A percentile compares a stretch with the other conserved stretches of the same genome.
These are phyloP conservation scores for Persicaria tinctoria DNA, from an alignment of 148 eudicot genomes.

Conservation along the genomic window DNA sequence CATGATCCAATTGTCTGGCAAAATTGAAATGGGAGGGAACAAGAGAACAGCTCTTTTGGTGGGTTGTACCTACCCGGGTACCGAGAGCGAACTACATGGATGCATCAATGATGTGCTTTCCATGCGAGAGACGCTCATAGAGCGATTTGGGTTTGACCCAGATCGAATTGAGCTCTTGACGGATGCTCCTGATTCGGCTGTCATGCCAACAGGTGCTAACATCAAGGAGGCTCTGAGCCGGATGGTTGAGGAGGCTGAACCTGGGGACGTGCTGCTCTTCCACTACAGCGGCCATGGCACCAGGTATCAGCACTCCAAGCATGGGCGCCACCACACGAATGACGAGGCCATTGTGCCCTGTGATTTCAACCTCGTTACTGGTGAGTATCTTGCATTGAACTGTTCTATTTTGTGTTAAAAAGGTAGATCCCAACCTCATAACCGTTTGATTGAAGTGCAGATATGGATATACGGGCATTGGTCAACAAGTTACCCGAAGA, in stretches of 20 bases:
- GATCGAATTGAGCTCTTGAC: conserved; percentile 31
- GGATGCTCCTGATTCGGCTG: conserved; percentile 30
- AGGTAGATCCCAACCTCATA: neutral
- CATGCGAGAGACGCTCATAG: conserved; percentile 29
- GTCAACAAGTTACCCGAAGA: conserved; percentile 46
- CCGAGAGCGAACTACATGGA: conserved; percentile 34
- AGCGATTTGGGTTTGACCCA: conserved; percentile 33
- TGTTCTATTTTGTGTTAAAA: neutral
- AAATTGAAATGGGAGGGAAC: conserved; percentile 8
- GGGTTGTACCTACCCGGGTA: conserved; percentile 50
- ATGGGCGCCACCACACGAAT: conserved; percentile 16
- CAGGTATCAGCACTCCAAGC: conserved; percentile 21
- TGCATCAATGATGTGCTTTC: conserved; percentile 46
- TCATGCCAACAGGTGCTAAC: conserved; percentile 33
- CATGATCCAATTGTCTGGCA: neutral
- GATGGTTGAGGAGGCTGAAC: conserved; percentile 31
- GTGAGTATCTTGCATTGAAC: conserved; percentile 16
- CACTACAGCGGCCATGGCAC: conserved; percentile 48
- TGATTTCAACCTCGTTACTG: conserved; percentile 42
- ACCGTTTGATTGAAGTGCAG: conserved; percentile 19
- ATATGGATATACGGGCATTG: conserved; percentile 42
- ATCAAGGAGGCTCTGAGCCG: conserved; percentile 25
- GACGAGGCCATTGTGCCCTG: conserved; percentile 42
- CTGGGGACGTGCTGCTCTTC: conserved; percentile 37
- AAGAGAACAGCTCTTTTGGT: conserved; percentile 42